Percentiles rank a stretch among this genome's conserved stretches.
Conservation (phyloP, 2,329 filamentous ascomycete species). For the Colletotrichum falcatum region DNA sequence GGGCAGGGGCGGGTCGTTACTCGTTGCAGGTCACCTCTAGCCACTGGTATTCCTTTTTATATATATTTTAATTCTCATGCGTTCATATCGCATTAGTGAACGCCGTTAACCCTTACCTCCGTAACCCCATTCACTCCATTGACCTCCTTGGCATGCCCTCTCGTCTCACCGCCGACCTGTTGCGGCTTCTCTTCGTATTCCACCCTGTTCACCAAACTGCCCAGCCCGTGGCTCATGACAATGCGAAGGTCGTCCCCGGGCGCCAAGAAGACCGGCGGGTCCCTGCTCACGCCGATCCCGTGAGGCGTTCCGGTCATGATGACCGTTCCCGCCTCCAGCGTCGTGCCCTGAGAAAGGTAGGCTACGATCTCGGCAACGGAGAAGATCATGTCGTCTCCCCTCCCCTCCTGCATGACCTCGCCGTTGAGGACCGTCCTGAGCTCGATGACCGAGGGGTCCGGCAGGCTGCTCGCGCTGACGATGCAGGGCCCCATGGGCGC, state of each 20-base stretch:
- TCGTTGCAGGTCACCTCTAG: background rate
- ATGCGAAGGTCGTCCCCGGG: slow-evolving; percentile 40
- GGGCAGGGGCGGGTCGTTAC: rapidly evolving
- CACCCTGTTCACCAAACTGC: slow-evolving; percentile 44
- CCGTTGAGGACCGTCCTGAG: slow-evolving; percentile 45
- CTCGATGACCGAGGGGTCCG: slow-evolving; percentile 24
- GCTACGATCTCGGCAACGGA: slow-evolving; percentile 47
- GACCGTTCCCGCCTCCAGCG: slow-evolving; percentile 45
- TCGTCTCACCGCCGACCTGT: background rate
- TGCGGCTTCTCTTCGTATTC: slow-evolving; percentile 22
- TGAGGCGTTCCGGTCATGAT: slow-evolving; percentile 48
- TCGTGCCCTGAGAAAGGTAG: slow-evolving; percentile 45
- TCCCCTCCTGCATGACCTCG: slow-evolving; percentile 43
- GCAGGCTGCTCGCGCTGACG: slow-evolving; percentile 33
- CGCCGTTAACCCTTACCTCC: slow-evolving; percentile 17
- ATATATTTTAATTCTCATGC: background rate
- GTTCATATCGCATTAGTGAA: background rate
- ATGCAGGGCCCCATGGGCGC: slow-evolving; percentile 56
- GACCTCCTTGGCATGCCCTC: slow-evolving; percentile 2
- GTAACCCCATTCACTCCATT: slow-evolving; percentile 28
- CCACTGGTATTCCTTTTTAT: too few species aligned
- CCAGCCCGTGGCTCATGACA: slow-evolving; percentile 42
- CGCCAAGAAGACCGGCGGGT: slow-evolving; percentile 42
- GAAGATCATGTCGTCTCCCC: slow-evolving; percentile 46
- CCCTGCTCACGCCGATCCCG: slow-evolving; percentile 43